phyloP scores from a whole-genome alignment of 495 filamentous ascomycete species.

The Chaetomidium leptoderma region DNA sequence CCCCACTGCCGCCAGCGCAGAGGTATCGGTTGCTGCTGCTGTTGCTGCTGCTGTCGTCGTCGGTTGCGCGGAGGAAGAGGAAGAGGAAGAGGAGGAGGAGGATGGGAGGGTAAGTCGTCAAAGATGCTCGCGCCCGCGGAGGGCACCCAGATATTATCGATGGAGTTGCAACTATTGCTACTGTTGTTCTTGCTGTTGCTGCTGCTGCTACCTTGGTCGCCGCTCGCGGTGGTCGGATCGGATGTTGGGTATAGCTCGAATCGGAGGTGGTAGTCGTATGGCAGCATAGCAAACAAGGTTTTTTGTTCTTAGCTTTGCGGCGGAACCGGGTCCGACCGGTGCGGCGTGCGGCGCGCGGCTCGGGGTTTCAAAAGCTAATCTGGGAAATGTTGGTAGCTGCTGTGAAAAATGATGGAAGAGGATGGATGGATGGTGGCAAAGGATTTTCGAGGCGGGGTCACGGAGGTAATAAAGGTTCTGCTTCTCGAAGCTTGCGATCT shows the following conservation, averaged over 20 bases:
- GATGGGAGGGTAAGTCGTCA: slow-evolving; percentile 44
- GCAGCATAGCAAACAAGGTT: slow-evolving; percentile 51
- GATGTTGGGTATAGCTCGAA: slow-evolving; percentile 71
- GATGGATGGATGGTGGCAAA: neutral
- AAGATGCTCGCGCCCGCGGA: slow-evolving; percentile 38
- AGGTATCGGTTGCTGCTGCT: neutral
- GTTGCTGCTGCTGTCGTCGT: neutral
- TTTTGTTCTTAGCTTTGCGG: neutral
- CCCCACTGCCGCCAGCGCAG: slow-evolving; percentile 1
- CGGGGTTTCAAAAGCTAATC: neutral
- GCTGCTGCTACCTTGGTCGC: neutral
- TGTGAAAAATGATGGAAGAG: neutral
- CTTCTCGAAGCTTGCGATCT: slow-evolving; percentile 12
- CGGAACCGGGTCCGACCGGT: neutral
- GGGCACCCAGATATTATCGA: slow-evolving; percentile 39
- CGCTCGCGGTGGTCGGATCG: slow-evolving; percentile 26
- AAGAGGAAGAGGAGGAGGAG: no score
- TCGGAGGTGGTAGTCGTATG: slow-evolving; percentile 87
- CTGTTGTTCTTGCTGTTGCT: slow-evolving; percentile 3
- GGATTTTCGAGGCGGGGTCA: slow-evolving; percentile 6
- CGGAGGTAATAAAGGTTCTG: slow-evolving; percentile 15
- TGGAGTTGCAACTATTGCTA: neutral
- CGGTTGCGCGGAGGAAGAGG: slow-evolving; percentile 28
- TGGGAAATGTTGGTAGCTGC: neutral
- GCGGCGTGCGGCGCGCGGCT: neutral